Percentiles rank a stretch among this genome's conserved stretches.
Evolutionary conservation across 2,329 filamentous ascomycete genomes (phyloP).

Genomic region (Apiospora marii): DNA sequence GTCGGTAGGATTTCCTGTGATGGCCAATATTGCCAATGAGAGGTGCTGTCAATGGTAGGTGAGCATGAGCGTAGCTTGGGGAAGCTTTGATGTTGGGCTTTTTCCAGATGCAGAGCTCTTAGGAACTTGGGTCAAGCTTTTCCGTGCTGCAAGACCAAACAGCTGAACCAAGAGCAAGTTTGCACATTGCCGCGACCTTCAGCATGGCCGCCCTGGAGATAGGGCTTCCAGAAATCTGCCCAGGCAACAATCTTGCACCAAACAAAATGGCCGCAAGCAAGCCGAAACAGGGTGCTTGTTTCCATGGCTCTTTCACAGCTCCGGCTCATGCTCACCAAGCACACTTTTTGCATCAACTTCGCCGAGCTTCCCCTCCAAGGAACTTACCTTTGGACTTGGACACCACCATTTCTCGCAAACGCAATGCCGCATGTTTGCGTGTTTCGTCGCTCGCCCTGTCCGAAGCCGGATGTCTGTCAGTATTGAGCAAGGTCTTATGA

Average conservation of each 20-base stretch:
- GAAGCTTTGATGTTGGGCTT: constrained; percentile 27
- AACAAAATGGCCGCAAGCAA: background rate
- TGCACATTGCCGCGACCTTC: background rate
- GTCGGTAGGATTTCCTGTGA: background rate
- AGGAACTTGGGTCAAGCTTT: background rate
- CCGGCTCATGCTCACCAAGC: background rate
- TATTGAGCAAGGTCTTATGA: constrained; percentile 30
- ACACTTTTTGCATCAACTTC: background rate
- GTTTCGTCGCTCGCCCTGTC: constrained; percentile 55
- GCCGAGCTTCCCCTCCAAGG: background rate
- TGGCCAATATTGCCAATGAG: background rate
- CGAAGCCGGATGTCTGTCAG: background rate
- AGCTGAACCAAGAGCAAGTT: background rate
- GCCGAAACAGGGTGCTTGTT: background rate
- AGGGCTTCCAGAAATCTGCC: background rate
- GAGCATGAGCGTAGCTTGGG: background rate
- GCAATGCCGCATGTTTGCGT: constrained; percentile 59
- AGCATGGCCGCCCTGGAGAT: background rate
- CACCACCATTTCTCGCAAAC: constrained; percentile 63
- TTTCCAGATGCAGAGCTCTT: background rate
- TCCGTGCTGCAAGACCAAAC: background rate
- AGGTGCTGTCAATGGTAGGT: background rate
- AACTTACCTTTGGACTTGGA: constrained; percentile 62
- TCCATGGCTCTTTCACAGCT: background rate
- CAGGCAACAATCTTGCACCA: background rate